These are phyloP conservation scores for Aphanomyces astaci DNA, from an alignment of 352 stramenopile genomes.

Conservation along the genomic window DNA sequence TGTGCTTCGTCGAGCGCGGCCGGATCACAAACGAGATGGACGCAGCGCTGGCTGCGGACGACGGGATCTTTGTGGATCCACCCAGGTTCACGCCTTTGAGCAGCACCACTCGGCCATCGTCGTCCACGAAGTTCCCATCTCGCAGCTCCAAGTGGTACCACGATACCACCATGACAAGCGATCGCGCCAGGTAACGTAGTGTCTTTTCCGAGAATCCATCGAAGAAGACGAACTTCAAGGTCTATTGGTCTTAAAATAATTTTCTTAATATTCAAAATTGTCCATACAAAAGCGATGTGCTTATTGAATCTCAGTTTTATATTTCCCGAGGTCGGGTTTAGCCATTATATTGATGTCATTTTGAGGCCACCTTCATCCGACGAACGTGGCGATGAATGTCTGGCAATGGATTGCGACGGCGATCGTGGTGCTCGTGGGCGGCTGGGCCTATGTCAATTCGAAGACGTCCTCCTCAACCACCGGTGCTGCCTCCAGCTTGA, in stretches of 20 bases:
- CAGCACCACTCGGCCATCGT: conserved; percentile 56
- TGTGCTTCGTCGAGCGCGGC: conserved; percentile 68
- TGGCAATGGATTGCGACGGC: conserved; percentile 4
- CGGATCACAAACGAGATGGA: conserved; percentile 69
- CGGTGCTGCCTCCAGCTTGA: conserved; percentile 20
- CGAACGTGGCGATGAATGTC: neutral
- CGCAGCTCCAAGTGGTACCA: conserved; percentile 27
- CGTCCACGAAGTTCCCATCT: conserved; percentile 77
- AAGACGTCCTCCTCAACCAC: neutral
- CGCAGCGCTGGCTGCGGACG: conserved; percentile 37
- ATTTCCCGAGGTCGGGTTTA: neutral
- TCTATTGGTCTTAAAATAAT: too few species aligned
- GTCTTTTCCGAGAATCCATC: neutral
- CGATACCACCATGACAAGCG: neutral
- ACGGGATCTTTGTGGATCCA: conserved; percentile 81
- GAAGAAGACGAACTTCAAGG: neutral
- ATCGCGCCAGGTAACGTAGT: neutral
- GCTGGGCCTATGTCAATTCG: neutral
- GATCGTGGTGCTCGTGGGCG: conserved; percentile 4
- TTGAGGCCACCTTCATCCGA: too few species aligned
- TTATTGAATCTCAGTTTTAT: too few species aligned
- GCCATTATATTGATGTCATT: too few species aligned
- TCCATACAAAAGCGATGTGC: too few species aligned
- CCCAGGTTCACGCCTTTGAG: conserved; percentile 84
- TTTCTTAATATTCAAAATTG: too few species aligned